Conservation (phyloP, 176 grass and related monocot species). For the Raddia guianensis region DNA sequence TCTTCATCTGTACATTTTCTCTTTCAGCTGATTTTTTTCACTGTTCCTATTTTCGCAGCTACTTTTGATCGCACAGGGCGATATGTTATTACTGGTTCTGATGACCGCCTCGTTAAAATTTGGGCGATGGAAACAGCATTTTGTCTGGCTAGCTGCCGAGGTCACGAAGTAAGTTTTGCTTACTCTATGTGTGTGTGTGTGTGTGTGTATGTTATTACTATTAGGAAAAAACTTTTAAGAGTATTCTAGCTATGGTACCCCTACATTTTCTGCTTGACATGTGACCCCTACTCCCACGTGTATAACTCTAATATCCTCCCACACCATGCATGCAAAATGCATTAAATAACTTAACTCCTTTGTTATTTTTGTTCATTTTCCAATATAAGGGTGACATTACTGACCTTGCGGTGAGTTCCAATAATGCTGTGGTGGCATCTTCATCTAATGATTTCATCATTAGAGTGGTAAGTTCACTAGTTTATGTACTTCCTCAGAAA, state of each 20-base stretch:
- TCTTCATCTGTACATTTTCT: constrained; percentile 4
- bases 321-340: background rate
- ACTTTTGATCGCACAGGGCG: constrained; percentile 87
- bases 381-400: constrained; percentile 95
- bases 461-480: constrained; percentile 72
- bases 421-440: constrained; percentile 97
- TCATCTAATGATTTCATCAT: constrained; percentile 98
- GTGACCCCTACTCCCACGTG: too few relatives aligned
- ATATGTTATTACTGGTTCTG: constrained; percentile 96
- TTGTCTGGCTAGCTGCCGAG: constrained; percentile 89
- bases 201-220: too few relatives aligned
- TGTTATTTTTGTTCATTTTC: constrained; percentile 11
- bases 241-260: too few relatives aligned
- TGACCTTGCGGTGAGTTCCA: constrained; percentile 94
- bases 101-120: constrained; percentile 97
- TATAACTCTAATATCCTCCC: too few relatives aligned
- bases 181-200: background rate
- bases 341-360: constrained; percentile 31
- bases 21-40: constrained; percentile 23
- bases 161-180: constrained; percentile 85
- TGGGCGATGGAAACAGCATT: constrained; percentile 99
- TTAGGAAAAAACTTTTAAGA: too few relatives aligned
- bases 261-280: too few relatives aligned
- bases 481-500: constrained; percentile 33
- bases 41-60: constrained; percentile 52